Base-by-base conservation (phyloP, 108 stramenopile genomes). In the Cyclotella cryptica region DNA sequence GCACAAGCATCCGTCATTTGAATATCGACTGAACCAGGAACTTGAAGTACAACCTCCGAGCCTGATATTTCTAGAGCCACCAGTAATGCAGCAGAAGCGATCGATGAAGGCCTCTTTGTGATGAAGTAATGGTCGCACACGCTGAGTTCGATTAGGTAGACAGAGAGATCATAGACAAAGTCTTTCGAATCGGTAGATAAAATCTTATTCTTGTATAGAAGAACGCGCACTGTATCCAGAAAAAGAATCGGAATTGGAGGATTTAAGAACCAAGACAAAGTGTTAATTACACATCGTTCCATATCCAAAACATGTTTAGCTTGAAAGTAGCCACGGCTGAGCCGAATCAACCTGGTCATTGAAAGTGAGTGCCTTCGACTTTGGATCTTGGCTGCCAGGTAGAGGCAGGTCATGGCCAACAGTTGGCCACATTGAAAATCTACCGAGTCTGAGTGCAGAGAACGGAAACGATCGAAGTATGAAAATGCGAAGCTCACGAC, bases 241-340 rank as follows among this genome's bases (percentile, higher is more conserved):
- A 71, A 71, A 6, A 60, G 3, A 12, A 17, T 46, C 0, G 71
- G 58, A 26, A 71, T 43, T 35, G 71, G 71, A 59, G 71, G 71
- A 28, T 71, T 58, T 2, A 71, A 7, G 43, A 59, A 46, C 71
- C 71, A 71, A 26, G 14, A 27, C 28, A 71, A 57, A 12, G 27
- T 22, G n/a, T 41, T 44, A 13, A 71, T 10, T 11, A 59, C 12
- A 29, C 30, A 39, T 28, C 19, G 30, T 18, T 71, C 71, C 71
- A 71, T 71, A 29, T 59, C 41, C 39, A 59, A 13, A 14, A 71
- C 28, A 26, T 71, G 46, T 2, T 71, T 18, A 8, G 7, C 41
- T 29, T 53, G 13, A 9, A 69, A 69, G 35, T 41, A 40, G 0
- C 49, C 52, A 19, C 40, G 13, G 28, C 52, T 53, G 2, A 53